Percentiles rank a stretch among this genome's conserved stretches.
phyloP scores from a whole-genome alignment of 441 rosid species.

The Euphorbia schlechtendalii region DNA sequence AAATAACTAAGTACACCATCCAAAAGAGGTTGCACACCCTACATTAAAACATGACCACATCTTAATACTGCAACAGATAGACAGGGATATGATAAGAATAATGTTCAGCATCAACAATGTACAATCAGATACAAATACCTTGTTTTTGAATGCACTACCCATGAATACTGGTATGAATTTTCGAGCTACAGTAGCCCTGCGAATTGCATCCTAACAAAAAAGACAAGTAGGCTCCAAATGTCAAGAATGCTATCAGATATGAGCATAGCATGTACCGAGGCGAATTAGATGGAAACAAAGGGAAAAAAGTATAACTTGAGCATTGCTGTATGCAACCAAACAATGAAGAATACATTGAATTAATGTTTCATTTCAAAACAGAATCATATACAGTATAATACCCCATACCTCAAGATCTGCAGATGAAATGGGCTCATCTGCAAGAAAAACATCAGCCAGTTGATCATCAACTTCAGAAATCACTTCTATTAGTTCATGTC shows the following conservation, averaged over 20 bases:
- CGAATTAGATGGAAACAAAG: background rate
- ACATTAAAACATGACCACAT: constrained; percentile 15
- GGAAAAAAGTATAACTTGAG: background rate
- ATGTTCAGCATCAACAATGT: background rate
- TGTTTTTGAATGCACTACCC: constrained; percentile 99
- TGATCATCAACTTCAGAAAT: constrained; percentile 96
- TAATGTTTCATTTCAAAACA: background rate
- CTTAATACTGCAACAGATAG: constrained; percentile 8
- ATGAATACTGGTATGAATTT: constrained; percentile 94
- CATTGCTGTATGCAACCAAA: background rate
- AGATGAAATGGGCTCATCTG: constrained; percentile 76
- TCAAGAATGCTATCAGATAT: constrained; percentile 8
- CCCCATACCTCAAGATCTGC: constrained; percentile 67
- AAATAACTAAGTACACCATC: constrained; percentile 82
- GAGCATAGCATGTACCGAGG: background rate
- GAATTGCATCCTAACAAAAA: constrained; percentile 72
- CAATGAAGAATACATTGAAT: background rate
- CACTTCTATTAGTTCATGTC: constrained; percentile 72
- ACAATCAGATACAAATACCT: constrained; percentile 42
- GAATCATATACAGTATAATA: too few species aligned
- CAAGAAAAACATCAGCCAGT: constrained; percentile 83
- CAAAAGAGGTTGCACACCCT: constrained; percentile 96
- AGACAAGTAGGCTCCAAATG: constrained; percentile 11
- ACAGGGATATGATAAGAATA: constrained; percentile 1
- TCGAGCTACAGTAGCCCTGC: constrained; percentile 78